phyloP scores from a whole-genome alignment of 805 yeast genomes.

The Saccharomycopsis sp. region DNA sequence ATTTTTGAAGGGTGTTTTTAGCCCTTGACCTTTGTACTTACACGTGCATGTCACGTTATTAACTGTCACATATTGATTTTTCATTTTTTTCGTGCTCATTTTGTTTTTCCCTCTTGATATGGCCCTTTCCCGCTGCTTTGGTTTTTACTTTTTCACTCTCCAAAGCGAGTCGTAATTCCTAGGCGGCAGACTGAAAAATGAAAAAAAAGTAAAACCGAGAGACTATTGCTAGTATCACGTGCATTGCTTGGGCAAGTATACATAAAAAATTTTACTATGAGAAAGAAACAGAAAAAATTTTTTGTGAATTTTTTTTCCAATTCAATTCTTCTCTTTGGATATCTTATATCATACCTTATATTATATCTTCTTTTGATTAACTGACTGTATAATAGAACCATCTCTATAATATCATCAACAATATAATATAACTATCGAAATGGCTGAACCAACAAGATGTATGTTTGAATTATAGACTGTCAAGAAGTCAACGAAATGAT shows the following conservation, averaged over 20 bases:
- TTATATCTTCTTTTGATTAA: neutral
- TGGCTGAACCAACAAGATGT: slow-evolving; percentile 98
- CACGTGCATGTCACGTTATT: neutral
- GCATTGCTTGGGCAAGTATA: neutral
- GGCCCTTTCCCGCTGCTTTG: neutral
- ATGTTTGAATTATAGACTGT: slow-evolving; percentile 41
- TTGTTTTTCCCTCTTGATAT: neutral
- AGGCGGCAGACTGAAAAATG: neutral
- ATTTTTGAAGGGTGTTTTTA: slow-evolving; percentile 19
- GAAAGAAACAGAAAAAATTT: neutral
- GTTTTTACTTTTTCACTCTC: neutral
- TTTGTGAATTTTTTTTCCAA: neutral
- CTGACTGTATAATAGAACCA: neutral
- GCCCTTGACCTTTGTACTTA: slow-evolving; percentile 15
- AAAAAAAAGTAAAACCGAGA: slow-evolving; percentile 2
- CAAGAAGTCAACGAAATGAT: too few relatives aligned
- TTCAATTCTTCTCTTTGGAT: neutral
- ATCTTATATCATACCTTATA: neutral
- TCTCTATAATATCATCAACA: slow-evolving; percentile 15
- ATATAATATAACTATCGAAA: slow-evolving; percentile 33
- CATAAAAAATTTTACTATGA: neutral
- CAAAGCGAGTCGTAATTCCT: neutral
- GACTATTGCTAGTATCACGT: neutral
- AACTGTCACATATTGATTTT: neutral
- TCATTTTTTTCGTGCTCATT: neutral